phyloP scores from a whole-genome alignment of 345 rosid species.

The Linum tenue region DNA sequence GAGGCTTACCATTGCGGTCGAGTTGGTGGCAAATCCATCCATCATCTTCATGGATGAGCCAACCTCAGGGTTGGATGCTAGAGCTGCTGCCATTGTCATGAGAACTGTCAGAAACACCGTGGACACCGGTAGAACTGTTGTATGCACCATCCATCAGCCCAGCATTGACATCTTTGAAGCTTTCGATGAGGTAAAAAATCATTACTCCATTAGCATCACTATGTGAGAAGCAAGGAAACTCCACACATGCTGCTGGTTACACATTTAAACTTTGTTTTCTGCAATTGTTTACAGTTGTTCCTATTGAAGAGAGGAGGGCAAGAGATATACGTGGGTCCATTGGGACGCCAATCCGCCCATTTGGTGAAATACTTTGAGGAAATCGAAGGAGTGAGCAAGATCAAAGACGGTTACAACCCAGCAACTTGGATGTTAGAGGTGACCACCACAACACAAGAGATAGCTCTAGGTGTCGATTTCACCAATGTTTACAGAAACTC shows the following conservation, averaged over 20 bases:
- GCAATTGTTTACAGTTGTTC: neutral
- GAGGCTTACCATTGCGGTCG: slow-evolving; percentile 2
- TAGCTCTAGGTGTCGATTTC: neutral
- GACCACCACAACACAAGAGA: neutral
- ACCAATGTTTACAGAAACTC: neutral
- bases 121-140: slow-evolving; percentile 2
- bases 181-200: neutral
- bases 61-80: slow-evolving; percentile 2
- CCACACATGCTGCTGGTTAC: too few species aligned
- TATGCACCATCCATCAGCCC: slow-evolving; percentile 4
- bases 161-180: slow-evolving; percentile 5
- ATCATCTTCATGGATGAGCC: slow-evolving; percentile 7
- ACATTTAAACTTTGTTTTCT: neutral
- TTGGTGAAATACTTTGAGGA: slow-evolving; percentile 2
- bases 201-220: neutral
- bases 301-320: slow-evolving; percentile 1
- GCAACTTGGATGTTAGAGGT: slow-evolving; percentile 4
- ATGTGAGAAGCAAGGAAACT: neutral
- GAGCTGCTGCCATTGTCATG: slow-evolving; percentile 7
- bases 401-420: neutral
- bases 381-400: neutral
- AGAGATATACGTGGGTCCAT: slow-evolving; percentile 2
- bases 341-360: neutral
- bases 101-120: slow-evolving; percentile 5
- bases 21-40: slow-evolving; percentile 4